Evolutionary conservation across 352 stramenopile genomes (phyloP).

Genomic region (Phytopythium delawarense): DNA sequence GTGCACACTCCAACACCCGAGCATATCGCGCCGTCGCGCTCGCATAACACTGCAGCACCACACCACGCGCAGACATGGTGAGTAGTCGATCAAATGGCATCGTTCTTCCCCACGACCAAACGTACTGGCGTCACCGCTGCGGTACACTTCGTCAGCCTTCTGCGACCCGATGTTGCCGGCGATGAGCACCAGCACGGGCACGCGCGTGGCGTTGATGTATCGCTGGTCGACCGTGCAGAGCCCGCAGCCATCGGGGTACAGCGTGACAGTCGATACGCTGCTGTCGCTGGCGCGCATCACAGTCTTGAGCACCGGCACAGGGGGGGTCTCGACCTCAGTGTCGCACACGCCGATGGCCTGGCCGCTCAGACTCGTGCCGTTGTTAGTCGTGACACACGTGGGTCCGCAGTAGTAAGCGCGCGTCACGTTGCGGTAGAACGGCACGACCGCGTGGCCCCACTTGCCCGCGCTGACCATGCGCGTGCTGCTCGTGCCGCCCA

Average conservation of each 20-base stretch:
- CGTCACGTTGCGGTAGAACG: constrained; percentile 44
- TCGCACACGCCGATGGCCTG: constrained; percentile 68
- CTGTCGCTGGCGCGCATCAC: constrained; percentile 29
- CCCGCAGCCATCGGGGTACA: constrained; percentile 69
- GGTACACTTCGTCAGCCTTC: constrained; percentile 77
- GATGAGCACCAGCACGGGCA: constrained; percentile 61
- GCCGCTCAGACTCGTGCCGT: constrained; percentile 40
- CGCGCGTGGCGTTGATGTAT: constrained; percentile 50
- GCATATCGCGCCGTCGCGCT: constrained; percentile 65
- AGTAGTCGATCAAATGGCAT: no score
- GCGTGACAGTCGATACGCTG: constrained; percentile 46
- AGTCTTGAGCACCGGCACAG: constrained; percentile 28
- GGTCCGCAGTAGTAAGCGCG: constrained; percentile 54
- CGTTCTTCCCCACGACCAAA: constrained; percentile 1
- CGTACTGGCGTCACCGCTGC: constrained; percentile 59
- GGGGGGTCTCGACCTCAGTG: constrained; percentile 22
- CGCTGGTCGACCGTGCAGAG: constrained; percentile 44
- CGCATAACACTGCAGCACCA: constrained; percentile 54
- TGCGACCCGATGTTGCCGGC: constrained; percentile 63
- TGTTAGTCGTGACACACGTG: constrained; percentile 40
- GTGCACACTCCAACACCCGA: constrained; percentile 61
- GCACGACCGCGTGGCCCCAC: constrained; percentile 62
- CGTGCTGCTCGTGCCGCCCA: constrained; percentile 15
- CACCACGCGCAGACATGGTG: background rate
- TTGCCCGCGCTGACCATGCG: constrained; percentile 63